Evolutionary conservation across 768 basidiomycete species (phyloP), one percentile per base, ranked within the genome.

Genomic region (Suillus fuscotomentosus): DNA sequence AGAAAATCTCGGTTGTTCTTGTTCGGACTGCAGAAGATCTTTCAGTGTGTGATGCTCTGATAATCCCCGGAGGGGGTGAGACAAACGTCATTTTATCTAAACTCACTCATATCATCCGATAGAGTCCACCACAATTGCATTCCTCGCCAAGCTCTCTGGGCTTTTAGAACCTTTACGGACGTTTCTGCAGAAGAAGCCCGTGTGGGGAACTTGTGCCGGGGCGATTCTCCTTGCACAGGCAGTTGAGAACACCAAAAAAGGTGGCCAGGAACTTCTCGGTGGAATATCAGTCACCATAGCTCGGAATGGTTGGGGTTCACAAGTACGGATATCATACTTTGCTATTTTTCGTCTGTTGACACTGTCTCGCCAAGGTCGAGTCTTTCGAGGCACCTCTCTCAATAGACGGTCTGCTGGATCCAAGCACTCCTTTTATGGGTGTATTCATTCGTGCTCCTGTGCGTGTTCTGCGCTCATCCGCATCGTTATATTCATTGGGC

Each of bases 201-300:
- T 95, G 3, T 99, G 95, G 95, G 96, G 96, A 3, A 97, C 95
- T 0, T 99, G 96, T 76, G 96, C 96, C 0, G 96, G 97, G 13
- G 95, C 95, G 47, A 97, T 98, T 61, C 80, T 98, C 22, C 84
- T 98, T 54, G 85, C 95, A 2, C 82, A 89, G 67, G 78, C 82
- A 14, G 85, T 94, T 3, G 86, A 89, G 51, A 89, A 90, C 51
- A 85, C 88, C 3, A 95, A 94, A 80, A 89, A 88, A 70, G 92
- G 91, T 38, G 94, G 94, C 1, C 95, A 97, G 74, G 92, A 95
- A 69, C 82, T 95, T 15, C 78, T 97, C 13, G 88, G 88, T 38
- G 94, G 90, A 9, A 85, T 97, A 70, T 86, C 88, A 5, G 83
- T 97, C 66, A 86, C 85, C 5, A 88, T 95, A 39, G 88, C 86